These are phyloP conservation scores for Athelia psychrophila DNA, from an alignment of 1,284 basidiomycete species.

Conservation along the genomic window DNA sequence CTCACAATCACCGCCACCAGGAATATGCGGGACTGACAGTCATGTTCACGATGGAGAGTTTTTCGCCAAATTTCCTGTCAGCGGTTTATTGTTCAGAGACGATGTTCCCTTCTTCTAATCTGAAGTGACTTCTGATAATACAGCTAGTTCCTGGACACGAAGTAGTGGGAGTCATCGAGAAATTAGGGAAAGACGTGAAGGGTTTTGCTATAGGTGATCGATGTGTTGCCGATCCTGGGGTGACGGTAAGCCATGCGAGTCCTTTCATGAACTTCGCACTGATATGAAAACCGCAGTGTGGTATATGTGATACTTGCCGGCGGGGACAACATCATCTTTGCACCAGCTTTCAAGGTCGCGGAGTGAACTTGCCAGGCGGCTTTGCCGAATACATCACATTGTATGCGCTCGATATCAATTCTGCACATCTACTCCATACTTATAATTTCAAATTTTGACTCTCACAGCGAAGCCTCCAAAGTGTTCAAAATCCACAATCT, in stretches of 20 bases:
- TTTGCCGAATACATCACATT: constrained; percentile 84
- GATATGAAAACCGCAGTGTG: constrained; percentile 49
- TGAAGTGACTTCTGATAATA: constrained; percentile 6
- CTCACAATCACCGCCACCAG: constrained; percentile 33
- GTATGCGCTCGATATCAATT: neutral
- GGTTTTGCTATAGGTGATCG: constrained; percentile 74
- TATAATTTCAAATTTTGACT: neutral
- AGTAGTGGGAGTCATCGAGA: constrained; percentile 66
- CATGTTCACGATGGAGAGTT: constrained; percentile 82
- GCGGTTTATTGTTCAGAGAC: too few relatives aligned
- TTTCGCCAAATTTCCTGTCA: constrained; percentile 70
- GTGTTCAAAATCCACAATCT: constrained; percentile 61
- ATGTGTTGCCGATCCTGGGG: constrained; percentile 71
- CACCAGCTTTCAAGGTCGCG: constrained; percentile 75
- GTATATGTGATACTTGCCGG: constrained; percentile 80
- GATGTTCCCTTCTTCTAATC: too few relatives aligned
- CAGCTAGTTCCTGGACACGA: constrained; percentile 84
- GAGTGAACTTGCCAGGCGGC: constrained; percentile 78
- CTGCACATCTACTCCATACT: neutral
- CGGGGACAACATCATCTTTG: constrained; percentile 73
- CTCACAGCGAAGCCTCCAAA: constrained; percentile 37
- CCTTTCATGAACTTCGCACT: constrained; percentile 5
- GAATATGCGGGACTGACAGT: constrained; percentile 75
- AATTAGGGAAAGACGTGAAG: constrained; percentile 69
- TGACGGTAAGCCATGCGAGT: constrained; percentile 37